Evolutionary conservation across 306 rosid species (phyloP).

Genomic region (Pterocarpus macrocarpus): DNA sequence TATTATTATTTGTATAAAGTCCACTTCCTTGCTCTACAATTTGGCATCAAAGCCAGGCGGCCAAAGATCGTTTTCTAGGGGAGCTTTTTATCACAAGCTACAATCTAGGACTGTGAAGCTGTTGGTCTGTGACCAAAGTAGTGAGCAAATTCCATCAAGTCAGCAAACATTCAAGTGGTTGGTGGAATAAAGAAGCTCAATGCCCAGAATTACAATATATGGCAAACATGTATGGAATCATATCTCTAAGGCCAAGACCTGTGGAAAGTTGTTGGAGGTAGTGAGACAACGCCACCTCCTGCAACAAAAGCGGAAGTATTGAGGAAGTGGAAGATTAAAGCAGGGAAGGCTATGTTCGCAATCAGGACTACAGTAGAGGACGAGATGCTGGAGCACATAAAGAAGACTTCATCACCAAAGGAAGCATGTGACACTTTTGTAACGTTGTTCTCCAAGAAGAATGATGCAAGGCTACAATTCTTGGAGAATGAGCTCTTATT

Average conservation of each 20-base stretch:
- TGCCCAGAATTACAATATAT: background rate
- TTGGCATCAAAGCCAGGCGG: background rate
- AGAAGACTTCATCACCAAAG: too few species aligned
- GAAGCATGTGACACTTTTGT: too few species aligned
- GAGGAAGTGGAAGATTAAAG: background rate
- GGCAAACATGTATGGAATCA: background rate
- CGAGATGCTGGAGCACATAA: too few species aligned
- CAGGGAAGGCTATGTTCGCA: background rate
- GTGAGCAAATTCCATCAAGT: too few species aligned
- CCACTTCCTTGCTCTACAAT: background rate
- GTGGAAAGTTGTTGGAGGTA: background rate
- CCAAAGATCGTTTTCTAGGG: background rate
- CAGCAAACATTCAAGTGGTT: background rate
- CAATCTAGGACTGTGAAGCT: background rate
- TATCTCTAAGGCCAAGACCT: background rate
- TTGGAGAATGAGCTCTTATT: too few species aligned
- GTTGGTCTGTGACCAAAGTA: too few species aligned
- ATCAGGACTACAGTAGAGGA: too few species aligned
- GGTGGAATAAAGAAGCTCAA: background rate
- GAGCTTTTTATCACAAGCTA: background rate
- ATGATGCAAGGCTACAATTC: too few species aligned
- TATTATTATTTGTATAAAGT: too few species aligned
- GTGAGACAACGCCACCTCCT: background rate
- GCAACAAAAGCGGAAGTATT: background rate
- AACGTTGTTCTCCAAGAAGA: too few species aligned